phyloP scores from a whole-genome alignment of 257 asterid species.

The Rhazya stricta region DNA sequence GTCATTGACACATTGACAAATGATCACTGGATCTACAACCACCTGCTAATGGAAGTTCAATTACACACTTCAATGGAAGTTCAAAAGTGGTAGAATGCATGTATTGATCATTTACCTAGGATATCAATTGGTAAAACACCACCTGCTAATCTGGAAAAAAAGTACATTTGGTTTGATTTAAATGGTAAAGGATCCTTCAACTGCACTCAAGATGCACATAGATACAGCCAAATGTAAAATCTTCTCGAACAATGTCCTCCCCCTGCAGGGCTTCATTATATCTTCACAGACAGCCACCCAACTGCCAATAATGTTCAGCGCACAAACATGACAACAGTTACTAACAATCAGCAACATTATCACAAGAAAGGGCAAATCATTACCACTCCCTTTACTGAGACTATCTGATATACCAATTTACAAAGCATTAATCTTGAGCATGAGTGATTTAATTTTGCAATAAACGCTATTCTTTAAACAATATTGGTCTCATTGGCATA shows the following conservation, averaged over 20 bases:
- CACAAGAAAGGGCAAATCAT: neutral
- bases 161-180: slow-evolving; percentile 3
- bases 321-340: slow-evolving; percentile 1
- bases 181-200: neutral
- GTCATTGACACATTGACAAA: neutral
- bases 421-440: neutral
- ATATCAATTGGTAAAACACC: neutral
- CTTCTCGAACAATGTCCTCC: slow-evolving; percentile 1
- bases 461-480: neutral
- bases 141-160: neutral
- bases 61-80: neutral
- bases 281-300: slow-evolving; percentile 78
- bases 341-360: neutral
- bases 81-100: neutral
- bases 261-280: neutral
- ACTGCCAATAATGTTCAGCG: slow-evolving; percentile 42
- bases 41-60: no score
- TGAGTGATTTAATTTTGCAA: neutral
- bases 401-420: neutral
- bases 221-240: neutral
- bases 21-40: neutral
- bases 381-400: neutral
- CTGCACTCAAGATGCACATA: slow-evolving; percentile 1
- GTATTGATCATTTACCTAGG: neutral
- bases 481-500: neutral